A percentile compares a stretch with the other conserved stretches of the same genome.
phyloP scores from a whole-genome alignment of 2,329 filamentous ascomycete species.

The Hysterium pulicare region DNA sequence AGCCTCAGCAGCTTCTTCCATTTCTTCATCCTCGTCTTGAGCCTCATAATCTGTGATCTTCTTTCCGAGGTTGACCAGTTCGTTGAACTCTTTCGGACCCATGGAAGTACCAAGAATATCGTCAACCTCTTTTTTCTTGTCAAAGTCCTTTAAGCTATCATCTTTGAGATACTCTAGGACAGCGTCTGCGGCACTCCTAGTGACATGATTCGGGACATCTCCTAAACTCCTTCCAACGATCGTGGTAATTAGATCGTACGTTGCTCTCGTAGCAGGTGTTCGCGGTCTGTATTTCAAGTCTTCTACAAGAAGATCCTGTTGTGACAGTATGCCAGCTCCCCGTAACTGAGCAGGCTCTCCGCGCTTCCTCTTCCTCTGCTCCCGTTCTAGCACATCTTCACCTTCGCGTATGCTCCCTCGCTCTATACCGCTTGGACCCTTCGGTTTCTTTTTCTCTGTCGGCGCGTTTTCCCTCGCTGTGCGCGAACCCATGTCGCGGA shows the following conservation, averaged over 20 bases:
- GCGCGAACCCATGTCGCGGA: conserved; percentile 89
- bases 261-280: conserved; percentile 85
- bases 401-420: conserved; percentile 75
- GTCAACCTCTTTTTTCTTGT: conserved; percentile 97
- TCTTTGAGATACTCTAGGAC: conserved; percentile 91
- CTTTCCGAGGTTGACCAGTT: conserved; percentile 92
- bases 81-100: conserved; percentile 89
- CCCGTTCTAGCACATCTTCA: conserved; percentile 75
- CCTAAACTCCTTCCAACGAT: conserved; percentile 85
- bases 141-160: conserved; percentile 91
- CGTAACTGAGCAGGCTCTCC: conserved; percentile 68
- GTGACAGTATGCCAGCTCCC: conserved; percentile 75
- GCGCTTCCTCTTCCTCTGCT: conserved; percentile 81
- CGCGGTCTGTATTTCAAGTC: conserved; percentile 88
- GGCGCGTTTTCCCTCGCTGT: conserved; percentile 76
- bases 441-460: conserved; percentile 69
- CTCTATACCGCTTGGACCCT: conserved; percentile 66
- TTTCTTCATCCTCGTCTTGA: conserved; percentile 90
- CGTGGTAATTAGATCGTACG: conserved; percentile 90
- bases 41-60: conserved; percentile 99
- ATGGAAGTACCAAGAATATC: conserved; percentile 83
- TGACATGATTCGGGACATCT: conserved; percentile 87
- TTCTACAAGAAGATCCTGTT: conserved; percentile 82
- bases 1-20: conserved; percentile 62
- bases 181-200: conserved; percentile 89